A percentile compares a stretch with the other conserved stretches of the same genome.
These are phyloP conservation scores for Penicillium sp. DNA, from an alignment of 2,329 filamentous ascomycete species.

Conservation along the genomic window DNA sequence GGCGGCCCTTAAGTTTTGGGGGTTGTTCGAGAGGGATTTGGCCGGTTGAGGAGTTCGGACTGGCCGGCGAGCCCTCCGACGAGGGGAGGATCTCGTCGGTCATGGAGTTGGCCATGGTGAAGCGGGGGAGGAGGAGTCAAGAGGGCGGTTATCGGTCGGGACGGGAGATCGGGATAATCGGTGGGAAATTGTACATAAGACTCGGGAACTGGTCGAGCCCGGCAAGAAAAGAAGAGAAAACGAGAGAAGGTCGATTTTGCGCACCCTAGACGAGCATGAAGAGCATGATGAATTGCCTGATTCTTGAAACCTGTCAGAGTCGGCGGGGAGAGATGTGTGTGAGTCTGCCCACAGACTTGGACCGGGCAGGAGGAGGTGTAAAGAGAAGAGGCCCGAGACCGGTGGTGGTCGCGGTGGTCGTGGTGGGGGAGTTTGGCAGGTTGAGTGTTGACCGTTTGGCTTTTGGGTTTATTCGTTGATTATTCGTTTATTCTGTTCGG, in stretches of 20 bases:
- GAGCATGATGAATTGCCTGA: slow-evolving; percentile 9
- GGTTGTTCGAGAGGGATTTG: slow-evolving; percentile 49
- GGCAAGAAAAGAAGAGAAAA: not conserved
- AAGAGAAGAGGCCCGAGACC: not conserved
- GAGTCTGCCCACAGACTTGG: not conserved
- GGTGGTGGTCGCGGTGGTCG: not conserved
- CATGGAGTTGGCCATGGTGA: slow-evolving; percentile 40
- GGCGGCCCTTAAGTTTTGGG: slow-evolving; percentile 70
- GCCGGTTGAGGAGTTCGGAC: slow-evolving; percentile 41
- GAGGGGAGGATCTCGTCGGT: slow-evolving; percentile 40
- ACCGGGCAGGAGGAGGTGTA: not conserved
- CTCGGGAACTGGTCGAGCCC: not conserved
- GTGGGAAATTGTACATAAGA: not conserved
- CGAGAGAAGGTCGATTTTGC: not conserved
- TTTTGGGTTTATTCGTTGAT: not conserved
- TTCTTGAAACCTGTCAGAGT: not conserved
- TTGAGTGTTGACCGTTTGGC: not conserved
- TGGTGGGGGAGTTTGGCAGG: not conserved
- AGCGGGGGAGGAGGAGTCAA: not conserved
- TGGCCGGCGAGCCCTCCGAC: slow-evolving; percentile 44
- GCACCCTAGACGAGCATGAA: slow-evolving; percentile 2
- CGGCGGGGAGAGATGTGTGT: not conserved
- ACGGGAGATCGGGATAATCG: not conserved
- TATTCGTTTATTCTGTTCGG: slow-evolving; percentile 18
- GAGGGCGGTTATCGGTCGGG: not conserved